Percentiles rank a stretch among this genome's conserved stretches.
Evolutionary conservation across 495 filamentous ascomycete species (phyloP).

Genomic region (Wilcoxina mikolae): DNA sequence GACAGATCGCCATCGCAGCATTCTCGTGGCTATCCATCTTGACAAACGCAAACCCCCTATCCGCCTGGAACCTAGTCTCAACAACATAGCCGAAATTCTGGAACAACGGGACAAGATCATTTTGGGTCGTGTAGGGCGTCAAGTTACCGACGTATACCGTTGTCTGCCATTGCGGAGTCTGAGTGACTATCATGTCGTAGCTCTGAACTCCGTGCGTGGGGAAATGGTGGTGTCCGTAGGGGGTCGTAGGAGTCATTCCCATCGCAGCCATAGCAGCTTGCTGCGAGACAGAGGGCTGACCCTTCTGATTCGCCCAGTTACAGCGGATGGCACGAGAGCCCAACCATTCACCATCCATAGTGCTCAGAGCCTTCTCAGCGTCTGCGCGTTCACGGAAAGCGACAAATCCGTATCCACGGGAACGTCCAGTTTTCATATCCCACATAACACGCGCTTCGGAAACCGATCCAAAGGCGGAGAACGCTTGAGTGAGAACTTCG

Average conservation of each 20-base stretch:
- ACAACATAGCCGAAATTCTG: constrained; percentile 96
- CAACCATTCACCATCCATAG: constrained; percentile 99
- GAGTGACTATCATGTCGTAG: constrained; percentile 92
- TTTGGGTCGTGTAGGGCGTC: constrained; percentile 93
- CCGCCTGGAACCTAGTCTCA: constrained; percentile 93
- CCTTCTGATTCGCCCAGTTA: constrained; percentile 99
- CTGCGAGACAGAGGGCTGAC: constrained; percentile 93
- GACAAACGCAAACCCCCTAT: constrained; percentile 95
- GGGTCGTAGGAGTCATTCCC: constrained; percentile 96
- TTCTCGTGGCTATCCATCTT: constrained; percentile 99
- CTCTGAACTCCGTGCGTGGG: constrained; percentile 92
- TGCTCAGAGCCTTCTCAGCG: constrained; percentile 87
- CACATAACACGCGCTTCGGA: constrained; percentile 99
- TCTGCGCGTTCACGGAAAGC: constrained; percentile 90
- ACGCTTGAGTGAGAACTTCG: constrained; percentile 84
- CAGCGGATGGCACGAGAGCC: constrained; percentile 95
- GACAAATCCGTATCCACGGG: constrained; percentile 94
- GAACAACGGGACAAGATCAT: constrained; percentile 89
- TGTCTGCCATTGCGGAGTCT: constrained; percentile 98
- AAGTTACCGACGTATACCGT: constrained; percentile 97
- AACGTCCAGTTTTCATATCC: constrained; percentile 99
- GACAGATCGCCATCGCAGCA: constrained; percentile 95
- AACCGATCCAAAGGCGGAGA: constrained; percentile 89
- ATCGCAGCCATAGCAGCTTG: constrained; percentile 93
- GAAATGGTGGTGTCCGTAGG: constrained; percentile 95